These are phyloP conservation scores for Kodamaea hsintzibuensis DNA, from an alignment of 805 yeast genomes.

Conservation along the genomic window DNA sequence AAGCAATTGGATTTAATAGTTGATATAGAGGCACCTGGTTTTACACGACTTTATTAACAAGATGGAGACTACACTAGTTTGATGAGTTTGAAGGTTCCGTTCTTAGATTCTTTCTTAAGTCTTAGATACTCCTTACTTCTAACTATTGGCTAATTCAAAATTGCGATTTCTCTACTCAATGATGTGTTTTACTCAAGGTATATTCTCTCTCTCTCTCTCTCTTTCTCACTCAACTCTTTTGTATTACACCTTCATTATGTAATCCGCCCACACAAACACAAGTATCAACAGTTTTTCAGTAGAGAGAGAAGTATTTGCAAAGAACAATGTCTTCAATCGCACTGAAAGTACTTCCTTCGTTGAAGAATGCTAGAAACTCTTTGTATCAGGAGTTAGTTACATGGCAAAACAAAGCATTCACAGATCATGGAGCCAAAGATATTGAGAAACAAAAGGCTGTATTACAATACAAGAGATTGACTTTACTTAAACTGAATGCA, in stretches of 20 bases:
- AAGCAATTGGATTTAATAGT: not conserved
- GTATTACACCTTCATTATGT: not conserved
- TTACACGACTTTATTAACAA: too few species aligned
- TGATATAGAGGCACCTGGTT: not conserved
- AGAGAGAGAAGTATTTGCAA: not conserved
- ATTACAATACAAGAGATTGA: conserved; percentile 50
- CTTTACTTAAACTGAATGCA: conserved; percentile 37
- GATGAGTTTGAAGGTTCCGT: too few species aligned
- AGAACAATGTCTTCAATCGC: conserved; percentile 7
- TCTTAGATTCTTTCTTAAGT: not conserved
- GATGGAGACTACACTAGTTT: too few species aligned
- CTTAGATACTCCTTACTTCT: not conserved
- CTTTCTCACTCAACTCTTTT: too few species aligned
- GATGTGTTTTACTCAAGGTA: not conserved
- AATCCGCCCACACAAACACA: not conserved
- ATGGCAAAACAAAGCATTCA: conserved; percentile 36
- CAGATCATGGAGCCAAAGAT: conserved; percentile 40
- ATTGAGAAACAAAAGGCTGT: conserved; percentile 46
- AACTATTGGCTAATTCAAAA: not conserved
- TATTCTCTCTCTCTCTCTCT: not conserved
- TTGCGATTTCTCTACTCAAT: not conserved
- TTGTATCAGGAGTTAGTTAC: conserved; percentile 42
- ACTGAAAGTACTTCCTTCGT: conserved; percentile 10
- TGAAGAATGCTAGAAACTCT: conserved; percentile 19
- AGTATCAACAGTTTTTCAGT: not conserved